These are phyloP conservation scores for Epichloe coenophiala DNA, from an alignment of 2,329 filamentous ascomycete genomes.

Conservation along the genomic window DNA sequence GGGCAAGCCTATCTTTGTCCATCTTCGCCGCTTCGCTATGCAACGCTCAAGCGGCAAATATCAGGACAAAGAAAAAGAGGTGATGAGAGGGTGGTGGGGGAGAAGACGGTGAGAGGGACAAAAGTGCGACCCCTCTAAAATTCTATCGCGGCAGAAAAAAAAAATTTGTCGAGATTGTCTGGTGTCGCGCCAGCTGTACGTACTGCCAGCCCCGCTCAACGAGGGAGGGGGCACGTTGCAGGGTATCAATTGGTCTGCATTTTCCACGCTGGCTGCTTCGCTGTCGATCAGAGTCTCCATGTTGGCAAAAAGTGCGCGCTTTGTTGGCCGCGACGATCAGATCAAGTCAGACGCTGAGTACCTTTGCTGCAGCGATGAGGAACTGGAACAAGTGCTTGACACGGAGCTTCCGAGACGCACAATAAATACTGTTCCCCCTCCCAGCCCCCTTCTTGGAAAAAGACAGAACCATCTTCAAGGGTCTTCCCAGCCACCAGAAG, in stretches of 20 bases:
- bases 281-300: too few relatives aligned
- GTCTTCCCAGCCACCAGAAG: background rate
- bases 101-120: constrained; percentile 6
- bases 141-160: constrained; percentile 7
- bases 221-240: constrained; percentile 2
- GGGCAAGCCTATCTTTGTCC: constrained; percentile 60
- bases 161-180: constrained; percentile 7
- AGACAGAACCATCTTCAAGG: background rate
- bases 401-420: background rate
- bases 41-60: constrained; percentile 6
- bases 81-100: background rate
- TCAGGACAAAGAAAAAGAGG: constrained; percentile 4
- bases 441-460: background rate
- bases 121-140: constrained; percentile 5
- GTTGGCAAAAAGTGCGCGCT: background rate
- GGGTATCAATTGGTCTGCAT: background rate
- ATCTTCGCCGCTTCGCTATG: constrained; percentile 13
- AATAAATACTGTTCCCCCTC: background rate
- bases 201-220: constrained; percentile 4
- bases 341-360: background rate
- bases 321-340: background rate
- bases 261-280: too few relatives aligned
- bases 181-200: background rate
- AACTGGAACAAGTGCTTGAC: too few relatives aligned
- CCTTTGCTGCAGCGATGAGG: background rate